Percentiles rank a stretch among this genome's conserved stretches.
Evolutionary conservation across 768 basidiomycete species (phyloP).

Genomic region (Leccinum pellstonianum): DNA sequence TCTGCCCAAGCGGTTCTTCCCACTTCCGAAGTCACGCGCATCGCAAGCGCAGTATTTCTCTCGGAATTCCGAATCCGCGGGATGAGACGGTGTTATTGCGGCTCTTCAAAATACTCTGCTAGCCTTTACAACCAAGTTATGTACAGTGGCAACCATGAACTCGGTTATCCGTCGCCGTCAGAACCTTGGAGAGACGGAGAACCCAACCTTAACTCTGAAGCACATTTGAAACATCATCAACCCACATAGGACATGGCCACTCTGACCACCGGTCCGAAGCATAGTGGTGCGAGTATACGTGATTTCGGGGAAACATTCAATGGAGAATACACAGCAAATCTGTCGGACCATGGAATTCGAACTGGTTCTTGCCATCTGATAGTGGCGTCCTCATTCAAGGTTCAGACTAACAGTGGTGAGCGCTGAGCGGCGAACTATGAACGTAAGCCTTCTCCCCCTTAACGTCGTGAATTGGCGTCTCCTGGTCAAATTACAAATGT

Average conservation of each 20-base stretch:
- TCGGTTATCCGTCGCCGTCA: not conserved
- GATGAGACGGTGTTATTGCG: conserved; percentile 13
- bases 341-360: not conserved
- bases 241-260: not conserved
- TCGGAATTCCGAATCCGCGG: conserved; percentile 3
- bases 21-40: not conserved
- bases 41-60: not conserved
- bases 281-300: not conserved
- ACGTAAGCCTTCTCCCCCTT: conserved; percentile 13
- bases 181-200: not conserved
- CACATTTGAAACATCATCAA: not conserved
- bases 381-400: conserved; percentile 14
- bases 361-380: conserved; percentile 2
- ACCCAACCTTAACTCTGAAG: not conserved
- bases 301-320: not conserved
- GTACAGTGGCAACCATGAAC: not conserved
- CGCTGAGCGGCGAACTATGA: not conserved
- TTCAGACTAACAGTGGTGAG: conserved; percentile 4
- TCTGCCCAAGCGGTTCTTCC: not conserved
- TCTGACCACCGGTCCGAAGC: not conserved
- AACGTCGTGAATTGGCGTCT: not conserved
- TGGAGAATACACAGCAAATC: not conserved
- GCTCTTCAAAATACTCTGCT: not conserved
- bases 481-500: conserved; percentile 10
- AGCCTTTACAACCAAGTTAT: not conserved